These are phyloP conservation scores for Neurospora sp. DNA, from an alignment of 2,329 filamentous ascomycete genomes.

Conservation along the genomic window DNA sequence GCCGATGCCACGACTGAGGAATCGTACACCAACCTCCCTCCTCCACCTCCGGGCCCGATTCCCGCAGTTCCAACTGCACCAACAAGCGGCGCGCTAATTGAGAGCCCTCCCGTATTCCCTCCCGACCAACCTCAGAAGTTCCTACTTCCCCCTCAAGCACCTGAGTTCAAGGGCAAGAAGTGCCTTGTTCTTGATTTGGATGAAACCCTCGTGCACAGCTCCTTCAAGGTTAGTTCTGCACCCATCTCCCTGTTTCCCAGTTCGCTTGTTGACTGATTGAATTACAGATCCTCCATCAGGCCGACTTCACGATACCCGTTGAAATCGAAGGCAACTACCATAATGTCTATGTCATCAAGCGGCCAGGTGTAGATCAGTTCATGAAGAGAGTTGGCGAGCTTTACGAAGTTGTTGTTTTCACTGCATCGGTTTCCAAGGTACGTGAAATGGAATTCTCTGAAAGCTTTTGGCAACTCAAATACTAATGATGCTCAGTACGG, in stretches of 20 bases:
- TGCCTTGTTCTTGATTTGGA: slow-evolving; percentile 93
- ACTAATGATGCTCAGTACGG: slow-evolving; percentile 58
- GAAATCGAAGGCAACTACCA: slow-evolving; percentile 99
- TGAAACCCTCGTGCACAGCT: slow-evolving; percentile 95
- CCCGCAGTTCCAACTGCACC: slow-evolving; percentile 26
- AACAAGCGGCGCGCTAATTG: slow-evolving; percentile 26
- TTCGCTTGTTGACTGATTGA: slow-evolving; percentile 4
- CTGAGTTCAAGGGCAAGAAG: slow-evolving; percentile 77
- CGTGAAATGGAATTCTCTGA: slow-evolving; percentile 18
- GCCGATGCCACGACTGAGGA: slow-evolving; percentile 25
- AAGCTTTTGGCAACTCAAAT: background rate
- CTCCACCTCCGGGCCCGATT: slow-evolving; percentile 36
- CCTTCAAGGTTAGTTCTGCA: slow-evolving; percentile 69
- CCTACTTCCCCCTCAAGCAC: slow-evolving; percentile 72
- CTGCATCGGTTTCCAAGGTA: slow-evolving; percentile 95
- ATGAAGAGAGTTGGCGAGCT: slow-evolving; percentile 98
- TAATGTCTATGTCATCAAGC: slow-evolving; percentile 98
- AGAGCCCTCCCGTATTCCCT: slow-evolving; percentile 34
- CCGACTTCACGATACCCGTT: slow-evolving; percentile 96
- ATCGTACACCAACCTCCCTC: slow-evolving; percentile 33
- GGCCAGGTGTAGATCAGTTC: slow-evolving; percentile 96
- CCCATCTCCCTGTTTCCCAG: background rate
- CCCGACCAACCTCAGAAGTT: slow-evolving; percentile 48
- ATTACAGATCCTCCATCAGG: slow-evolving; percentile 82
- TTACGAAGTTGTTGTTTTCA: slow-evolving; percentile 98